Evolutionary conservation across 805 yeast species (phyloP), one percentile per base, ranked within the genome.

Genomic region (Isabelozyma heimii): DNA sequence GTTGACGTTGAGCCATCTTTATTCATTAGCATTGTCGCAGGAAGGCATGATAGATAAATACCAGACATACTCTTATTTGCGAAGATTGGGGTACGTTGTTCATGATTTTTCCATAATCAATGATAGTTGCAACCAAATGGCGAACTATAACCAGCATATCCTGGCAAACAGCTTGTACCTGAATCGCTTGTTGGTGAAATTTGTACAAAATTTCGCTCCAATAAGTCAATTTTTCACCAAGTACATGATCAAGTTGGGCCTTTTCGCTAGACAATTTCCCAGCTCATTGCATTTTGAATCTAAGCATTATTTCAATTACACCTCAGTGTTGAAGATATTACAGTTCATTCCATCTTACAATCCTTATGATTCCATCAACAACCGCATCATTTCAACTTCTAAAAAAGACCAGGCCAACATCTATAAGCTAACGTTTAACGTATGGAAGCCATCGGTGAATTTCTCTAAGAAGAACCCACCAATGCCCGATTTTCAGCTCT

Each of bases 371-470:
- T 45, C 50, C 9, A 42, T 52, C 13, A 46, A 40, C 39, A 42
- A 33, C 15, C 48, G 46, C 39, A 37, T 7, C 27, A 40, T 3
- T 5, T 8, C 20, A 47, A 0, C 46, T 48, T 10, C 47, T 46
- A 2, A 5, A n/a, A 39, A 50, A 30, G 9, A 20, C 6, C 24
- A 20, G 24, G 24, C 24, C 24, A 20, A 20, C 24, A 40, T 48
- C 2, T 66, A 62, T 37, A 48, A 60, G 5, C 67, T 86, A 2
- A 70, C 80, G 0, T 91, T 74, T 57, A 76, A 86, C 57, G 87
- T 89, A 2, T 91, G 97, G 97, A 90, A 88, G 62, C 97, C 98
- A 1, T 71, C 76, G 2, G 76, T 87, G 0, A 66, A 72, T 2
- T 91, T 87, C 69, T 84, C 83, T 50, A 90, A 90, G 56, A 83